Evolutionary conservation across 2,329 filamentous ascomycete genomes (phyloP).

Genomic region (Penicillium sp.): DNA sequence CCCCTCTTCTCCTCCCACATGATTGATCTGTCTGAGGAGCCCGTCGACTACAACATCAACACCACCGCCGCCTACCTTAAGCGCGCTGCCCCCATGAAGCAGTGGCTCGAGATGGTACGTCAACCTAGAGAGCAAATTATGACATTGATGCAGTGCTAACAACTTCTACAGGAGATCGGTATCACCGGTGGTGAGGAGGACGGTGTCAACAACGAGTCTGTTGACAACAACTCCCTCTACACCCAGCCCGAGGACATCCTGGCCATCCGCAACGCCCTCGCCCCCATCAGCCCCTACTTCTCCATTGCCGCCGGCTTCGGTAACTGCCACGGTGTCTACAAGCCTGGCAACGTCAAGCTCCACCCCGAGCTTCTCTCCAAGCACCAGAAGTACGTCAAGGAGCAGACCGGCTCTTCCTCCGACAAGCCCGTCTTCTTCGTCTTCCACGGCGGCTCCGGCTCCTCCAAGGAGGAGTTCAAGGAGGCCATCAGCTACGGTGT

Average conservation of each 20-base stretch:
- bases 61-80: slow-evolving; percentile 92
- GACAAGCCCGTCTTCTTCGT: slow-evolving; percentile 98
- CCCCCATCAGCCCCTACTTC: slow-evolving; percentile 89
- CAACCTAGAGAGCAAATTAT: too few species aligned
- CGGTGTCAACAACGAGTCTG: slow-evolving; percentile 96
- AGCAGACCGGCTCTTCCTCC: slow-evolving; percentile 68
- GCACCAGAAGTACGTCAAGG: slow-evolving; percentile 89
- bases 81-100: slow-evolving; percentile 93
- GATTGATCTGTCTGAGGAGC: slow-evolving; percentile 95
- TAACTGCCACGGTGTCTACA: slow-evolving; percentile 99
- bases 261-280: slow-evolving; percentile 82
- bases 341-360: slow-evolving; percentile 94
- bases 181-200: slow-evolving; percentile 98
- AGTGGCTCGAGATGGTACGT: slow-evolving; percentile 95
- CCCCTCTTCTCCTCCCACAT: slow-evolving; percentile 97
- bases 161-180: slow-evolving; percentile 64
- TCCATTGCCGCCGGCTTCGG: slow-evolving; percentile 97
- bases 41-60: slow-evolving; percentile 83
- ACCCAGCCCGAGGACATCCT: slow-evolving; percentile 97
- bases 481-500: slow-evolving; percentile 90
- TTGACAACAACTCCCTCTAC: slow-evolving; percentile 96
- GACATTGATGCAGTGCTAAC: slow-evolving; percentile 4
- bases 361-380: slow-evolving; percentile 94
- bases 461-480: slow-evolving; percentile 82
- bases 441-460: slow-evolving; percentile 97